phyloP scores from a whole-genome alignment of 75 land plant genomes.

The Sequoia sempervirens region DNA sequence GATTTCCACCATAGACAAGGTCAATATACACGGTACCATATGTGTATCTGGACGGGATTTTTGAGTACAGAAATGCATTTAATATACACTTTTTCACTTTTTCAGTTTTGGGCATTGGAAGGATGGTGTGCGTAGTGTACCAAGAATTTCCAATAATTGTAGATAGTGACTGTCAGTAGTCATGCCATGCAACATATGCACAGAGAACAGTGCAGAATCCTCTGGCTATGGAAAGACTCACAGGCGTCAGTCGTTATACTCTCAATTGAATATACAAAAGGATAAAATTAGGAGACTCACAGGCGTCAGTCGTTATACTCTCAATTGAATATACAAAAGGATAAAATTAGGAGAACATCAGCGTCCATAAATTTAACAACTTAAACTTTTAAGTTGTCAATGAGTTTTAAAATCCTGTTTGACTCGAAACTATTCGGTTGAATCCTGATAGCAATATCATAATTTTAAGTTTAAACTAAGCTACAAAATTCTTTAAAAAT shows the following conservation, averaged over 20 bases:
- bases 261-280: too few species aligned
- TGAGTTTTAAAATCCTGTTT: too few species aligned
- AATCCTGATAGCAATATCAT: too few species aligned
- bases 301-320: not conserved
- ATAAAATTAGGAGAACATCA: too few species aligned
- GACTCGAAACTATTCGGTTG: too few species aligned
- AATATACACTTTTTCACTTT: not conserved
- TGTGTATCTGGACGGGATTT: not conserved
- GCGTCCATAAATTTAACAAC: too few species aligned
- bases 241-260: not conserved
- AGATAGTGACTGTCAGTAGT: not conserved
- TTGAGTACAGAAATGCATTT: not conserved
- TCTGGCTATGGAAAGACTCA: not conserved
- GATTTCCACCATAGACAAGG: not conserved
- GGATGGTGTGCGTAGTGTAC: not conserved
- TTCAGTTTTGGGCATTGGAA: not conserved
- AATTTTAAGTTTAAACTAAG: too few species aligned
- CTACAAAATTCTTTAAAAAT: too few species aligned
- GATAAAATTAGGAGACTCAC: too few species aligned
- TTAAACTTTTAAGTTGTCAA: too few species aligned
- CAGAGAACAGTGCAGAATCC: not conserved
- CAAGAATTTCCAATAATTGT: constrained; percentile 5
- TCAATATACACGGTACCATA: not conserved
- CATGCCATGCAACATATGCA: not conserved
- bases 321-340: not conserved